Evolutionary conservation across 352 stramenopile species (phyloP), one percentile per base, ranked within the genome.

Genomic region (Phytophthora ohioensis): DNA sequence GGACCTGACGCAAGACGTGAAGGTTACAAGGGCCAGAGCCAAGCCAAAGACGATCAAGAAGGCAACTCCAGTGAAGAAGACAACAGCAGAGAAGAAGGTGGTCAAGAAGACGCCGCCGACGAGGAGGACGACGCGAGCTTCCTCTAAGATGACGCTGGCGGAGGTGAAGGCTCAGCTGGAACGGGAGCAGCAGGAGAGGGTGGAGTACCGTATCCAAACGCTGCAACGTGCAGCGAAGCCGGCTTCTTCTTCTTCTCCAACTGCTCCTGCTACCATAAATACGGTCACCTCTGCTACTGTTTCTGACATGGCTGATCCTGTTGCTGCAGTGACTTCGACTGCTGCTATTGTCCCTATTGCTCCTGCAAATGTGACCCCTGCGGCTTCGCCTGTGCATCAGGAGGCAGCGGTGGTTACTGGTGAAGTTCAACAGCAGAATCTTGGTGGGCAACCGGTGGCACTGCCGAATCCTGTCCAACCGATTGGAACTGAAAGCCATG

Each of bases 151-250:
- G 39, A 80, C 79, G 15, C 67, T 93, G 27, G 80, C 73, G 0
- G 69, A 85, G 32, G 78, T 87, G 39, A 78, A 85, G 31, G 70
- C 47, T 12, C 73, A 86, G 31, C 43, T 88, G 48, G 54, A 84
- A 43, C 75, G 69, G 3, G 79, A 90, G 46, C 85, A 91, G 56
- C 73, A 88, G 49, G 64, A 82, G 11, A 74, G 85, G 3, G 73
- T 91, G 27, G 75, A 86, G 55, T 39, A 63, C 27, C 80, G 85
- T 3, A 82, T 93, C 41, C 73, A 82, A 57, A 76, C 71, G 27
- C 69, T 93, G 43, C 75, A 78, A 34, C 48, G 49, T 6, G 32
- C 54, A 6, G 5, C 31, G 5, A 47, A 67, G 43, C 35, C 41
- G 21, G 32, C 7, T 43, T 4, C 42, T 62, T 27, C 42, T 57